Conservation (phyloP, 257 asterid genomes). For the Forsythia suspensa region DNA sequence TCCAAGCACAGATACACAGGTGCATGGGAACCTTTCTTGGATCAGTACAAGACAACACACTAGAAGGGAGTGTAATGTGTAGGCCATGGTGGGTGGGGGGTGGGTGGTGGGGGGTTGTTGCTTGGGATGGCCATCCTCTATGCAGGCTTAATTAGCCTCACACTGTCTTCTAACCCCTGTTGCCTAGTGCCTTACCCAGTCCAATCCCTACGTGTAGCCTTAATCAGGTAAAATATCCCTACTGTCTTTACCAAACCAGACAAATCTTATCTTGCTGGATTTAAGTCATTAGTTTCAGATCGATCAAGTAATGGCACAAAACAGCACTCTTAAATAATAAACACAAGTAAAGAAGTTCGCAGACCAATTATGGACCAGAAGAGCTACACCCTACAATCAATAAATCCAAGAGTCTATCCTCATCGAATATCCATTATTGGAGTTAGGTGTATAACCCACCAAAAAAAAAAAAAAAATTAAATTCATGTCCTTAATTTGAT, state of each 20-base stretch:
- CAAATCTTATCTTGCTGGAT: neutral
- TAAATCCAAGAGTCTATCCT: neutral
- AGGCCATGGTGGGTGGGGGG: too few relatives aligned
- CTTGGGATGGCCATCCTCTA: neutral
- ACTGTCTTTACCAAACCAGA: neutral
- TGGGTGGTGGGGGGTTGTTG: neutral
- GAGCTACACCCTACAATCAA: neutral
- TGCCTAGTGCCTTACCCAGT: neutral
- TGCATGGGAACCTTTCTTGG: neutral
- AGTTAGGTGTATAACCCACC: neutral
- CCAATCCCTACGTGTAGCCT: neutral
- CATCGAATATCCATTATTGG: neutral
- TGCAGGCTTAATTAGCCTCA: neutral
- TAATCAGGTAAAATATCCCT: neutral
- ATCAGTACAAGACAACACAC: neutral
- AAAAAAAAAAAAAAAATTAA: too few relatives aligned
- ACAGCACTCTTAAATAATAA: neutral
- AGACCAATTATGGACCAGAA: neutral
- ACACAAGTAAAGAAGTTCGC: neutral
- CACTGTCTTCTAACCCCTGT: neutral
- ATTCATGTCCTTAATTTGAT: too few relatives aligned
- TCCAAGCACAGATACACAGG: neutral
- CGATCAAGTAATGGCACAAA: neutral
- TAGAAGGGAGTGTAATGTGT: neutral
- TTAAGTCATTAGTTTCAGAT: neutral